Evolutionary conservation across 1,139 yeast species (phyloP).

Genomic region (Wickerhamomyces sp.): DNA sequence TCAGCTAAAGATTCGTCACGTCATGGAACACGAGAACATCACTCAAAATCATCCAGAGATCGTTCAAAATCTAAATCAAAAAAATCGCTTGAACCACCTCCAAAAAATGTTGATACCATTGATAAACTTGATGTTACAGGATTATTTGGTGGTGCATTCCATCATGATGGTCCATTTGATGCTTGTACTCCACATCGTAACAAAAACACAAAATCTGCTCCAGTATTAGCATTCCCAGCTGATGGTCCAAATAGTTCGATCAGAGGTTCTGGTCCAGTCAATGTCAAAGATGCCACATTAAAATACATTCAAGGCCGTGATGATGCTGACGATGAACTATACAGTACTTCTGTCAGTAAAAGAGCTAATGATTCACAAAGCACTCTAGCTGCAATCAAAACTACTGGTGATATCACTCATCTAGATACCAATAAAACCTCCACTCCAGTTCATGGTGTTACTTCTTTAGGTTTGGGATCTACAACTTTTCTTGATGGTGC

Average conservation of each 20-base stretch:
- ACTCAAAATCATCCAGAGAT: slow-evolving; percentile 8
- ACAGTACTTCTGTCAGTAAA: slow-evolving; percentile 16
- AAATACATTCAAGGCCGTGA: slow-evolving; percentile 57
- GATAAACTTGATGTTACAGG: slow-evolving; percentile 96
- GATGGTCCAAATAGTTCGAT: slow-evolving; percentile 93
- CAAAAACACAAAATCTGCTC: slow-evolving; percentile 74
- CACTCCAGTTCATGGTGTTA: slow-evolving; percentile 74
- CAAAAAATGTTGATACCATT: slow-evolving; percentile 76
- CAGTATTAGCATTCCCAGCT: slow-evolving; percentile 90
- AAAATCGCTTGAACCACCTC: slow-evolving; percentile 15
- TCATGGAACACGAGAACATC: slow-evolving; percentile 6
- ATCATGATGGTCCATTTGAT: slow-evolving; percentile 98
- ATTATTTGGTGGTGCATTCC: slow-evolving; percentile 91
- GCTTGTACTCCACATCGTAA: slow-evolving; percentile 97
- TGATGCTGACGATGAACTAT: slow-evolving; percentile 27
- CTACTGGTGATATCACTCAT: slow-evolving; percentile 49
- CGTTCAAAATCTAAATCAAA: slow-evolving; percentile 6
- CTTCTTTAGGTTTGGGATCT: slow-evolving; percentile 85
- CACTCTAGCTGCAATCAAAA: slow-evolving; percentile 37
- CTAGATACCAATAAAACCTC: slow-evolving; percentile 71
- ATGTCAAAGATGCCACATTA: slow-evolving; percentile 48
- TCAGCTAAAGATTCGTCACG: background rate
- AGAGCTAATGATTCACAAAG: slow-evolving; percentile 14
- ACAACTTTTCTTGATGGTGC: slow-evolving; percentile 95
- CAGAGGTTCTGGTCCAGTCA: slow-evolving; percentile 44